Evolutionary conservation across 2,329 filamentous ascomycete genomes (phyloP).

Genomic region (Grosmannia clavigera): DNA sequence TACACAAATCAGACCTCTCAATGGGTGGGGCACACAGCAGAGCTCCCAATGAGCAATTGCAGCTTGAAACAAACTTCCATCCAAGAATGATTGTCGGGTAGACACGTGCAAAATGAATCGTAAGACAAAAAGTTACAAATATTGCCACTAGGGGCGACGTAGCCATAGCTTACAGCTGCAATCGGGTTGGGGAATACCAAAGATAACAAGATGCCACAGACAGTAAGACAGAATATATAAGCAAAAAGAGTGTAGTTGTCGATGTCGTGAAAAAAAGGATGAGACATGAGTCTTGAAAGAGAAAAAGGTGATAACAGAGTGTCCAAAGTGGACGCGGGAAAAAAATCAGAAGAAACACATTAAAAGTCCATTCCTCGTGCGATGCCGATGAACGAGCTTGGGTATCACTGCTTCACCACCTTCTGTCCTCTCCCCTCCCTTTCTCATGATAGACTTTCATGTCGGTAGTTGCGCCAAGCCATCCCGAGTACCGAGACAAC

Average conservation of each 20-base stretch:
- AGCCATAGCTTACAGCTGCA: neutral
- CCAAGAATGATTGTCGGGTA: neutral
- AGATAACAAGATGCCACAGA: neutral
- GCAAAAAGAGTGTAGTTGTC: neutral
- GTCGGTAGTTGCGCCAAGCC: neutral
- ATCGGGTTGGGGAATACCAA: neutral
- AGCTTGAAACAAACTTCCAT: neutral
- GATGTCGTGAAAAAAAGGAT: neutral
- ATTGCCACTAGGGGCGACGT: neutral
- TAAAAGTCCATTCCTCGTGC: conserved; percentile 9
- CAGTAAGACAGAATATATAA: neutral
- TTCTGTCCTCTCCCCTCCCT: conserved; percentile 4
- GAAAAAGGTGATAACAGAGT: neutral
- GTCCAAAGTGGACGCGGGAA: neutral
- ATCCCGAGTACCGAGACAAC: neutral
- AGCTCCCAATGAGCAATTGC: neutral
- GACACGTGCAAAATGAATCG: neutral
- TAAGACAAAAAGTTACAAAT: neutral
- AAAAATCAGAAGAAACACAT: conserved; percentile 3
- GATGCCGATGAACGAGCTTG: conserved; percentile 10
- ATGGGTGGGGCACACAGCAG: neutral
- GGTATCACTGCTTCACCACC: conserved; percentile 12
- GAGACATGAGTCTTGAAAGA: neutral
- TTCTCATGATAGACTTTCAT: neutral
- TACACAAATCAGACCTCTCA: neutral